These are phyloP conservation scores for Chrysosporium queenslandicum DNA, from an alignment of 2,329 filamentous ascomycete species.

Conservation along the genomic window DNA sequence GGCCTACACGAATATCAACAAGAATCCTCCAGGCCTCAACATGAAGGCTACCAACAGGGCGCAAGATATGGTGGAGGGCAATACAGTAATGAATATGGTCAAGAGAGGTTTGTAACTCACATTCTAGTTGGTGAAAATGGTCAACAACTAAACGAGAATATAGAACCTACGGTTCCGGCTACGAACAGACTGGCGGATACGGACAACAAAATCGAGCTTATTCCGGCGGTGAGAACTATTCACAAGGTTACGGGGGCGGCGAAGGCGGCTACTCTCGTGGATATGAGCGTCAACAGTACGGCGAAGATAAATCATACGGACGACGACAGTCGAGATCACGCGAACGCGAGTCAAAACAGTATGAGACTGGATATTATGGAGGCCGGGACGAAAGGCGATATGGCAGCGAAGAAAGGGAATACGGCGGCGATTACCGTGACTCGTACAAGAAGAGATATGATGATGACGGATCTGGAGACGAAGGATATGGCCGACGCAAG, in stretches of 20 bases:
- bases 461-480: slow-evolving; percentile 16
- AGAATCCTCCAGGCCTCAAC: not conserved
- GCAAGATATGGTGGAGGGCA: not conserved
- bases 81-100: not conserved
- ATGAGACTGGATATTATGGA: slow-evolving; percentile 13
- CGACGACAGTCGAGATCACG: slow-evolving; percentile 11
- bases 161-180: slow-evolving; percentile 5
- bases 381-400: slow-evolving; percentile 18
- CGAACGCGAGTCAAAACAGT: slow-evolving; percentile 13
- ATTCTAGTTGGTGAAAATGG: not conserved
- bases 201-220: slow-evolving; percentile 7
- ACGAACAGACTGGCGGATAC: slow-evolving; percentile 4
- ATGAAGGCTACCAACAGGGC: slow-evolving; percentile 7
- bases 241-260: slow-evolving; percentile 9
- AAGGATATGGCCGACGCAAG: slow-evolving; percentile 11
- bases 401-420: slow-evolving; percentile 20
- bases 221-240: not conserved
- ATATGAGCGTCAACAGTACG: slow-evolving; percentile 12
- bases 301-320: not conserved
- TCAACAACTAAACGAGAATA: not conserved
- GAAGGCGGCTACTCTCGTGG: slow-evolving; percentile 9
- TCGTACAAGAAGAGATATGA: slow-evolving; percentile 16
- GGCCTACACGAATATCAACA: slow-evolving; percentile 6
- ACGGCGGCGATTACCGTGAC: slow-evolving; percentile 12
- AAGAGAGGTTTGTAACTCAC: not conserved